phyloP scores from a whole-genome alignment of 2,329 filamentous ascomycete genomes.

The Chaetomiaceae sp. region DNA sequence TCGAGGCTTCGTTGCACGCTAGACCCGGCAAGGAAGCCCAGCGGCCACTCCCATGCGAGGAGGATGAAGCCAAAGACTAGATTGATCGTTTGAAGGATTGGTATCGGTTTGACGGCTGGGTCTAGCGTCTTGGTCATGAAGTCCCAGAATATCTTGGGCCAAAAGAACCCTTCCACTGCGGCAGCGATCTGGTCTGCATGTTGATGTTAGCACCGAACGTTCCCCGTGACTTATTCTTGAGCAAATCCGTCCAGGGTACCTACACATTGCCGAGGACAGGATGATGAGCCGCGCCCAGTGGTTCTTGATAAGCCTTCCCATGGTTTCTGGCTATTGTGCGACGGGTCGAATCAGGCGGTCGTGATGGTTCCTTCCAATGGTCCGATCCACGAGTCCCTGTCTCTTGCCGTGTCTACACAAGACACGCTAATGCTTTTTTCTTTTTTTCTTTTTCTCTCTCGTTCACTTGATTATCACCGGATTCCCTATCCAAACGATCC shows the following conservation, averaged over 20 bases:
- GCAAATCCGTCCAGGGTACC: conserved; percentile 27
- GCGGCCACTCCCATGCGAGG: conserved; percentile 87
- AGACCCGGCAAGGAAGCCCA: conserved; percentile 71
- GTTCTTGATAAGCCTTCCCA: conserved; percentile 99
- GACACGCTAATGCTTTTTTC: conserved; percentile 16
- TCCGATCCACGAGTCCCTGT: conserved; percentile 11
- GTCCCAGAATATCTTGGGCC: conserved; percentile 99
- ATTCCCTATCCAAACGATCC: conserved; percentile 1
- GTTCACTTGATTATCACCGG: conserved; percentile 1
- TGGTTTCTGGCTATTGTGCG: conserved; percentile 41
- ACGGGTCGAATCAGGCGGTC: conserved; percentile 4
- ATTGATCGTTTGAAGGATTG: conserved; percentile 85
- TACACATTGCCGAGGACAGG: conserved; percentile 77
- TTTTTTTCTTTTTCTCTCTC: too few relatives aligned
- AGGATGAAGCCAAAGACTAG: conserved; percentile 73
- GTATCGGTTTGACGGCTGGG: conserved; percentile 78
- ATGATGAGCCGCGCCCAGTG: conserved; percentile 96
- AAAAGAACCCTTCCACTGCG: conserved; percentile 85
- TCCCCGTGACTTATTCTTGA: neutral
- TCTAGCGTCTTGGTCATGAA: conserved; percentile 90
- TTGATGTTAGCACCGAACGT: conserved; percentile 27
- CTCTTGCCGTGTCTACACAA: conserved; percentile 25
- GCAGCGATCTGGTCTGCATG: conserved; percentile 76
- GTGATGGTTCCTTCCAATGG: neutral
- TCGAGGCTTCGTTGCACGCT: conserved; percentile 83